Evolutionary conservation across 352 stramenopile species (phyloP), one percentile per base, ranked within the genome.

Genomic region (Thalassiosira ordinaria): DNA sequence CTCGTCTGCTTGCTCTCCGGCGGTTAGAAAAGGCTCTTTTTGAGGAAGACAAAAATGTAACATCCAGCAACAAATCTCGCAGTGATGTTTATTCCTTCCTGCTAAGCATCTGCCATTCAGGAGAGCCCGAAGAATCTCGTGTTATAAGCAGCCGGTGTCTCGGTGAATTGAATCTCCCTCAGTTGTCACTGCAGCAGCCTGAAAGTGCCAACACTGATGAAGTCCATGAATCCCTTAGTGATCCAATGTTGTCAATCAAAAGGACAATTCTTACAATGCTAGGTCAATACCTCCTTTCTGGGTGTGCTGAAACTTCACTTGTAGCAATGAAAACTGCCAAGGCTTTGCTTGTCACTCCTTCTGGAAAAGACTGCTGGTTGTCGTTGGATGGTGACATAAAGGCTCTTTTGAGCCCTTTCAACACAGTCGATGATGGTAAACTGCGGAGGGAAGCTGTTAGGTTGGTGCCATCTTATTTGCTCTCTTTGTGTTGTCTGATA

Each of bases 321-420:
- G 71, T 88, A 62, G 82, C 89, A 13, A 83, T 87, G 73, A 87
- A 91, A 61, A 91, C 87, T 56, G 66, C 83, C 18, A 85, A 89
- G 55, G 75, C 74, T 41, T 46, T 93, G 13, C 70, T 93, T 26
- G 69, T 63, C 18, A 88, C 78, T 16, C 47, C 71, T 26, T 59
- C 64, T 74, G 80, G 77, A 56, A 82, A 70, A 75, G 68, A 86
- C 61, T 78, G 61, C 46, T 88, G 74, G 74, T 41, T 77, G 26
- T 75, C 68, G 41, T 52, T 92, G n/a, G 56, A 84, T 39, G 69
- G 72, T 13, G 49, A 80, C 44, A 52, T 52, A 27, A 79, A 80
- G 51, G 51, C 22, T 26, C 26, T 80, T 0, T 39, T 88, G 26
- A 68, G 74, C 20, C 73, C 72, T 39, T 88, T 88, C 24, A 51